Evolutionary conservation across 2,329 filamentous ascomycete genomes (phyloP), one percentile per base, ranked within the genome.

Genomic region (Xylaria sp.): DNA sequence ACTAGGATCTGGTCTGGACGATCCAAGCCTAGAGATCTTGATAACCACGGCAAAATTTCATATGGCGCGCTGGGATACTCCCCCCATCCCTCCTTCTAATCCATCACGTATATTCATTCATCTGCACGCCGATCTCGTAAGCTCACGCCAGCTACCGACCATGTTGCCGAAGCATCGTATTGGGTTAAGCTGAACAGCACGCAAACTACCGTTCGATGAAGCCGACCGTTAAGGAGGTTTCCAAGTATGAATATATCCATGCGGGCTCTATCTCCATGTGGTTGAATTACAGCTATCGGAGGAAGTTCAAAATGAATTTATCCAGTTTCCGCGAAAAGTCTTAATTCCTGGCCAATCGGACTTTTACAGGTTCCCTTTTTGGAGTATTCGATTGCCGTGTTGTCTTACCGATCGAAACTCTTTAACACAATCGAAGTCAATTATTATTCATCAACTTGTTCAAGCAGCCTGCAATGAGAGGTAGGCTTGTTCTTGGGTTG

Each of bases 141-240:
- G 43, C 49, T 52, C 49, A 31, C 49, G 4, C 23, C 49, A 52
- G 49, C 20, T 52, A 52, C 49, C 49, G 49, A 52, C 25, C 23
- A 52, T 9, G 20, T 28, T 52, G 49, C 49, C 49, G 49, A 52
- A 52, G 20, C 28, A 23, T 52, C 25, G 49, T 52, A 4, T 48
- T 28, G 1, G 48, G 48, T 51, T 25, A 36, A 33, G 25, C 28
- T 54, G 13, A 54, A 33, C 28, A 33, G 5, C 15, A 54, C 13
- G 20, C 6, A 7, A 54, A 54, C 28, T 54, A 33, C 51, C 51
- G 51, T 36, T 33, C 2, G 7, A 12, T 15, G 51, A 3, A 33
- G 51, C 51, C 51, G 51, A 36, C 33, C 20, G 23, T 28, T 4
- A 28, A 25, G 51, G 51, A n/a, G 25, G 46, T 49, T 54, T 33